Percentiles rank a stretch among this genome's conserved stretches.
Evolutionary conservation across 2,329 filamentous ascomycete species (phyloP).

Genomic region (Colletotrichum cereale): DNA sequence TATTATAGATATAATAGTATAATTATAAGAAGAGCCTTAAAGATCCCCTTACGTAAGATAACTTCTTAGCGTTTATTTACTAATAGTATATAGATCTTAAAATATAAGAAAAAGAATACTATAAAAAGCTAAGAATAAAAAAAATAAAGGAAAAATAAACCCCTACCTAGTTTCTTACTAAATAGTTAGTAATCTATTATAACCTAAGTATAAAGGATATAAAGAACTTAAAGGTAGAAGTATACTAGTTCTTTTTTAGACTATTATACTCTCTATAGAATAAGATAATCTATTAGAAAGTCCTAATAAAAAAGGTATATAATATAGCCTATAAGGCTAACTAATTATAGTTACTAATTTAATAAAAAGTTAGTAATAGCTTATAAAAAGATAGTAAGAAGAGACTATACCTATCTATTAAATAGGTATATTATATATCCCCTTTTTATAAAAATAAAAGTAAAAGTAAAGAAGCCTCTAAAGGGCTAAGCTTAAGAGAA

Average conservation of each 20-base stretch:
- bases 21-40: not conserved
- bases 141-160: accelerated
- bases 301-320: no score
- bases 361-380: not conserved
- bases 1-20: not conserved
- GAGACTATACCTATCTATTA: no score
- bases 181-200: not conserved
- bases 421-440: no score
- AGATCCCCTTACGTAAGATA: accelerated
- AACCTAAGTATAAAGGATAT: not conserved
- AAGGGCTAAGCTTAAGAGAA: no score
- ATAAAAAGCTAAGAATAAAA: not conserved
- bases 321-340: not conserved
- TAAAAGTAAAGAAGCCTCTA: no score
- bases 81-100: not conserved
- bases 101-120: no score
- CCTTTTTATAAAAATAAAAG: no score
- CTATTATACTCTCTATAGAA: accelerated
- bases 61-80: not conserved
- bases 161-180: not conserved
- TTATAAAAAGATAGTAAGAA: not conserved
- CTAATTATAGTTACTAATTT: not conserved
- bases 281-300: not conserved
- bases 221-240: not conserved
- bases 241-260: not conserved